Base-by-base conservation (phyloP, 495 filamentous ascomycete species). In the Cercophora newfieldiana region DNA sequence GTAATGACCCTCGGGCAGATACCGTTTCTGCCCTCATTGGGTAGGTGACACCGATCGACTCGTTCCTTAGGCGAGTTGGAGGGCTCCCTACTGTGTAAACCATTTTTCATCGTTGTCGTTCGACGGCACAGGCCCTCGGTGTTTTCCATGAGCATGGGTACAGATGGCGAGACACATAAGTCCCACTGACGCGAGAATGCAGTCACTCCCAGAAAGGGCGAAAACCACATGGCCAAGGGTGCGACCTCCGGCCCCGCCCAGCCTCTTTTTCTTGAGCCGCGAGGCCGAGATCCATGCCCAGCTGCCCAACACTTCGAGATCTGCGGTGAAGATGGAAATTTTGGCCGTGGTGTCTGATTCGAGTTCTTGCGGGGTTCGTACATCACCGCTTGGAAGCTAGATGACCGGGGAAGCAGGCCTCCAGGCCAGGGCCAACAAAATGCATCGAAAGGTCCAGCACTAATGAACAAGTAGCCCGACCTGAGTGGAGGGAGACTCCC, bases 201-300 rank as follows among this genome's bases (percentile, higher is more conserved):
- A 51, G 44, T 26, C 29, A 22, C 18, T 61, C 47, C 59, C 59
- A 26, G 24, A 61, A 29, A 44, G 25, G 59, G 59, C 7, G 16
- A 21, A 19, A 50, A 37, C 59, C 59, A 31, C 59, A 61, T 61
- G 47, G 59, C 59, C 59, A 51, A 61, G 59, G n/a, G n/a, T 4
- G 33, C 59, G 24, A 18, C 16, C 7, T 8, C 56, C 56, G 14
- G 25, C 26, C 28, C 10, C 50, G 50, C 19, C 50, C 50, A 24
- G 50, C 21, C 22, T 57, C 22, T 28, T 47, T 47, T 47, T 47
- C 54, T 28, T 6, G 24, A 28, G 22, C 22, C 14, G 29, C 24
- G 54, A 57, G 26, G 50, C 21, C 50, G 37, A 44, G 37, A 44
- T 44, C 37, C 37, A 44, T 44, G 37, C 37, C 37, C 37, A 16